Evolutionary conservation across 805 yeast genomes (phyloP).

Genomic region (Candida verbasci): DNA sequence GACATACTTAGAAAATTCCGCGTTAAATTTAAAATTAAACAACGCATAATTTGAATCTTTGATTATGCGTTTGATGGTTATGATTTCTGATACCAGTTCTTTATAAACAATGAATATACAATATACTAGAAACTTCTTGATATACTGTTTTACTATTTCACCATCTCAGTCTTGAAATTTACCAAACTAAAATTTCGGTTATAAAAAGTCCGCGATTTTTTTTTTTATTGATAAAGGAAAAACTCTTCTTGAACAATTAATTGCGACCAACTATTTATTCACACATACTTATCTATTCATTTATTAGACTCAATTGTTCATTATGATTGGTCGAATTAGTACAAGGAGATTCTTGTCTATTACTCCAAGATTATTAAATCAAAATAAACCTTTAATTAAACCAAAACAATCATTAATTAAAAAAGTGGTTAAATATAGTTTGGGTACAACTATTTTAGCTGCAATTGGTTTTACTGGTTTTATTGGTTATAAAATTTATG

Average conservation of each 20-base stretch:
- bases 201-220: conserved; percentile 3
- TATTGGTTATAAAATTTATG: conserved; percentile 51
- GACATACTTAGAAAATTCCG: not conserved
- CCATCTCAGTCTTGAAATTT: too few relatives aligned
- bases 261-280: too few relatives aligned
- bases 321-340: conserved; percentile 12
- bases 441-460: conserved; percentile 43
- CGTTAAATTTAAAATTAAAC: not conserved
- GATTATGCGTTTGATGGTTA: too few relatives aligned
- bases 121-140: too few relatives aligned
- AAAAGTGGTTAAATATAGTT: conserved; percentile 45
- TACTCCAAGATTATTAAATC: conserved; percentile 7
- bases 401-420: conserved; percentile 25
- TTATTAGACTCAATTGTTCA: too few relatives aligned
- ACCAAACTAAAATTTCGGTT: too few relatives aligned
- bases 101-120: too few relatives aligned
- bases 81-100: too few relatives aligned
- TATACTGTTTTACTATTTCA: too few relatives aligned
- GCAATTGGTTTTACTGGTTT: conserved; percentile 53
- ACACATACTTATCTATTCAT: too few relatives aligned
- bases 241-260: conserved; percentile 4
- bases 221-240: too few relatives aligned
- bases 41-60: too few relatives aligned
- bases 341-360: conserved; percentile 11
- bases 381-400: conserved; percentile 1